Evolutionary conservation across 306 rosid species (phyloP), one percentile per base, ranked within the genome.

Genomic region (Trichosanthes truncata): DNA sequence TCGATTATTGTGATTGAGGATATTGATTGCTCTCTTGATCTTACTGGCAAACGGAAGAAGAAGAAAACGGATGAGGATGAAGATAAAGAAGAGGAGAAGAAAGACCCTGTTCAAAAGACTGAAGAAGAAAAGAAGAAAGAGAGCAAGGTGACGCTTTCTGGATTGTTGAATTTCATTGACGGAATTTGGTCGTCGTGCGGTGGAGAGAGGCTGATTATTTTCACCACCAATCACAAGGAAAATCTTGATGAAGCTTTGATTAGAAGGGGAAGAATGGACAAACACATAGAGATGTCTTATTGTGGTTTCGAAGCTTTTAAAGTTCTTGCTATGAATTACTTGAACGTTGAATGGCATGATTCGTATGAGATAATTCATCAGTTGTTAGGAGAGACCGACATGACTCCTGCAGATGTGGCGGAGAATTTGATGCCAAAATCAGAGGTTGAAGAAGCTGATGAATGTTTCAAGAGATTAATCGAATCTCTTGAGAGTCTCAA

Each of bases 181-280:
- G 76, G 41, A 87, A 93, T 12, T 90, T 92, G 49, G 91, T 94
- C 97, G 6, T 87, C 97, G 52, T 87, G 98, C 68, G 90, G 91
- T 0, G 93, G 95, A 33, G 97, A 92, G 25, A 91, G 93, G 36
- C 68, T 95, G 1, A 86, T 95, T 15, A 91, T 95, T 11, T 92
- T 95, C 87, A 92, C 98, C 0, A 95, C 97, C 2, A 95, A 92
- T 55, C 83, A 87, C 67, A 89, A 86, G 36, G 97, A 95, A 83
- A 90, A 91, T 23, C 87, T 95, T 9, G 97, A 95, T 73, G 96
- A 97, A 0, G 97, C 98, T 18, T 80, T 95, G 72, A 84, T 91
- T n/a, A 78, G 98, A 11, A 90, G 85, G 82, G 97, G 98, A 26
- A 88, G 98, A 83, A 92, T 95, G 97, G 97, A 95, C 74, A 91